Base-by-base conservation (phyloP, 2,329 filamentous ascomycete species). In the Fusarium sp. region DNA sequence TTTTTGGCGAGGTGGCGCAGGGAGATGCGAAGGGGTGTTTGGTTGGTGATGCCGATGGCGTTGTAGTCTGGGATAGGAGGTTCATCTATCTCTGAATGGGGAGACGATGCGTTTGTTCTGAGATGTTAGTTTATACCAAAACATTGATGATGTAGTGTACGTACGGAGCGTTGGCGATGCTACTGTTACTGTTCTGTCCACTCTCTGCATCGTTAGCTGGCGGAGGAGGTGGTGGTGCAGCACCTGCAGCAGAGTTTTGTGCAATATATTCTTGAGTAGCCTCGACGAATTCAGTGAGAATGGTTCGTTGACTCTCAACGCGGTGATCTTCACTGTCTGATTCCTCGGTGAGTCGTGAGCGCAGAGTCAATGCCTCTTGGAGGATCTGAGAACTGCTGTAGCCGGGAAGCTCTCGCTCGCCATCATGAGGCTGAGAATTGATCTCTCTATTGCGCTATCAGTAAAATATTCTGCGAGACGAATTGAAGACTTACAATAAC, bases 321-420 rank as follows among this genome's bases (percentile, higher is more conserved):
- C 68, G 66, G 7, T 43, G 52, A 7, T 75, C 69, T 40, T 76
- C 69, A 3, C 57, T 69, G 20, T 72, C 71, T 4, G 63, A 40
- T 11, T 72, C 68, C 1, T 65, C 54, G 7, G 48, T 31, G 14
- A 76, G 54, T 7, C 66, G 61, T n/a, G 53, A 54, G 9, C 72
- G 72, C 14, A 77, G 46, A 10, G 48, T 63, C 10, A 68, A 48
- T n/a, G 63, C 63, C 28, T 74, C 72, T 26, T 74, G 70, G 1
- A 75, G 61, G 6, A 77, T 71, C 61, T 77, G 75, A 11, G 73
- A 73, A 61, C 68, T 73, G 57, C 68, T 70, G 31, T 77, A 77
- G 0, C 73, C 69, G 0, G 75, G 75, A 31, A 76, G 74, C 28
- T 74, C 72, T 39, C 58, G 40, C 18, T 63, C 49, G 17, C 44